Conservation (phyloP, 768 basidiomycete species). For the Suillus sp. region DNA sequence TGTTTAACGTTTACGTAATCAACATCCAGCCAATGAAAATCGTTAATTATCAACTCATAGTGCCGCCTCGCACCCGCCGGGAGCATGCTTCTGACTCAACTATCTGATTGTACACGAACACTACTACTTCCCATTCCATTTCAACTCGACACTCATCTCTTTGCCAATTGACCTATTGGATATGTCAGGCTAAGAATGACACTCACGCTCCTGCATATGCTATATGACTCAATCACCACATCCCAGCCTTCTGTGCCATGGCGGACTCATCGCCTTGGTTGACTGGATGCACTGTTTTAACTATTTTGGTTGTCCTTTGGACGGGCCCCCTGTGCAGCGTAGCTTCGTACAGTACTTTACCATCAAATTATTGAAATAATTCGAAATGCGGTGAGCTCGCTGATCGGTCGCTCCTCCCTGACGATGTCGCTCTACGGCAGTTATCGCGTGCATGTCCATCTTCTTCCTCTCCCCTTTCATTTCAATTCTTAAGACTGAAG, state of each 20-base stretch:
- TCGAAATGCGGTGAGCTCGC: background rate
- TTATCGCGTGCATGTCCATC: background rate
- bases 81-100: too few relatives aligned
- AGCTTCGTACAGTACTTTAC: background rate
- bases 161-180: background rate
- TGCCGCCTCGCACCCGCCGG: too few relatives aligned
- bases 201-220: slow-evolving; percentile 16
- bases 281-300: slow-evolving; percentile 17
- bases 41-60: too few relatives aligned
- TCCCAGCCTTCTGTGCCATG: too few relatives aligned
- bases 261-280: slow-evolving; percentile 22
- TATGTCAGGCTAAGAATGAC: slow-evolving; percentile 19
- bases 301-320: background rate
- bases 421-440: background rate
- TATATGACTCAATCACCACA: too few relatives aligned
- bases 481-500: background rate
- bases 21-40: too few relatives aligned
- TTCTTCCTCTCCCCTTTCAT: background rate
- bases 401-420: background rate
- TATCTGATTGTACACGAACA: too few relatives aligned
- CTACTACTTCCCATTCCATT: background rate
- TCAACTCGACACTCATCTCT: background rate
- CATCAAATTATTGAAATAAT: background rate
- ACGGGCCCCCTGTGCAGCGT: background rate
- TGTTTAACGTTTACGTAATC: too few relatives aligned